These are phyloP conservation scores for Sophora flavescens DNA, from an alignment of 306 rosid species.

Conservation along the genomic window DNA sequence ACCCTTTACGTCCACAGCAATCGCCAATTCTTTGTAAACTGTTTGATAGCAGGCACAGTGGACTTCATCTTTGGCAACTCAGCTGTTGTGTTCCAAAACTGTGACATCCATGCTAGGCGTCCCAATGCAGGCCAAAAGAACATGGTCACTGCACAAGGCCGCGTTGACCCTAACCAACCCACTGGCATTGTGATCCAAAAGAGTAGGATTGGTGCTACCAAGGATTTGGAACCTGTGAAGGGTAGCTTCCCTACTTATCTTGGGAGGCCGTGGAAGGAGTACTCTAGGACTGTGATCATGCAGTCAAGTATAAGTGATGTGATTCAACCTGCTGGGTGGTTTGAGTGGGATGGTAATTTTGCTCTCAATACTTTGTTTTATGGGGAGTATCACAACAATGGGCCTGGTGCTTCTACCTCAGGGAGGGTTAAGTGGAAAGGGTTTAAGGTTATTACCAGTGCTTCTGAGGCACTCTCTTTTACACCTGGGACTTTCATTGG, in stretches of 20 bases:
- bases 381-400: conserved; percentile 65
- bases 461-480: conserved; percentile 61
- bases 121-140: conserved; percentile 72
- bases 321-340: conserved; percentile 76
- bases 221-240: conserved; percentile 49
- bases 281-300: conserved; percentile 76
- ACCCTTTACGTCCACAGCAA: conserved; percentile 83
- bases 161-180: conserved; percentile 77
- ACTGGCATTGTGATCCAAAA: conserved; percentile 85
- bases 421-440: conserved; percentile 75
- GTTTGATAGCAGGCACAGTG: conserved; percentile 65
- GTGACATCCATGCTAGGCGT: conserved; percentile 77
- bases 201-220: conserved; percentile 67
- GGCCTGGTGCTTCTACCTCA: conserved; percentile 65
- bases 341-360: conserved; percentile 62
- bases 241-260: conserved; percentile 62
- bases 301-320: conserved; percentile 60
- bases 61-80: conserved; percentile 90
- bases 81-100: conserved; percentile 68
- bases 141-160: conserved; percentile 85
- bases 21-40: conserved; percentile 67
- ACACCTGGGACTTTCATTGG: conserved; percentile 61
- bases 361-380: conserved; percentile 66
- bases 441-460: conserved; percentile 58
- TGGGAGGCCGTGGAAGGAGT: conserved; percentile 82